These are phyloP conservation scores for Nicotiana tabacum DNA, from an alignment of 257 asterid species.

Conservation along the genomic window DNA sequence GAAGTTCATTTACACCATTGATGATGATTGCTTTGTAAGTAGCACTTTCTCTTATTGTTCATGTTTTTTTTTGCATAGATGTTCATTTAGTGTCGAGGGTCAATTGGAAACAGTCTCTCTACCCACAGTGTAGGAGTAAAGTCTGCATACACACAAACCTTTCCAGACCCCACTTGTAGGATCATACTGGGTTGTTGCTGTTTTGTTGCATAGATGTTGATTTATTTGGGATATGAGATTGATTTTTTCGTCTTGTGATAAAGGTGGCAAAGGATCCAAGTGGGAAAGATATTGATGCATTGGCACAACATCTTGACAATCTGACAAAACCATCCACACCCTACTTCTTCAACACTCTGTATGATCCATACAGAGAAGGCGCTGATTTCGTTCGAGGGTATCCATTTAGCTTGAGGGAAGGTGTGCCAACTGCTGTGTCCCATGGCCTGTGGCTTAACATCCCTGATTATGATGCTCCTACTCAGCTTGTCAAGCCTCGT, in stretches of 20 bases:
- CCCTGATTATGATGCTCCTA: slow-evolving; percentile 44
- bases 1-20: slow-evolving; percentile 40
- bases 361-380: slow-evolving; percentile 38
- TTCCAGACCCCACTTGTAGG: no score
- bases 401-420: slow-evolving; percentile 39
- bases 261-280: slow-evolving; percentile 42
- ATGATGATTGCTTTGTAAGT: slow-evolving; percentile 34
- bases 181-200: no score
- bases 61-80: background rate
- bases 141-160: no score
- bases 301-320: slow-evolving; percentile 28
- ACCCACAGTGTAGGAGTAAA: no score
- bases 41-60: background rate
- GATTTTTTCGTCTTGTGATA: background rate
- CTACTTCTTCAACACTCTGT: slow-evolving; percentile 41
- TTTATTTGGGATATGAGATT: background rate
- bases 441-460: slow-evolving; percentile 49
- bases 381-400: slow-evolving; percentile 44
- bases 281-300: slow-evolving; percentile 34
- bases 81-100: background rate
- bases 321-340: slow-evolving; percentile 36
- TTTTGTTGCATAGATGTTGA: background rate
- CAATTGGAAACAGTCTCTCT: no score
- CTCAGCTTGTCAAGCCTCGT: slow-evolving; percentile 42
- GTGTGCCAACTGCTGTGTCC: slow-evolving; percentile 41